Base-by-base conservation (phyloP, 768 basidiomycete species). In the Serpula lacrymans region DNA sequence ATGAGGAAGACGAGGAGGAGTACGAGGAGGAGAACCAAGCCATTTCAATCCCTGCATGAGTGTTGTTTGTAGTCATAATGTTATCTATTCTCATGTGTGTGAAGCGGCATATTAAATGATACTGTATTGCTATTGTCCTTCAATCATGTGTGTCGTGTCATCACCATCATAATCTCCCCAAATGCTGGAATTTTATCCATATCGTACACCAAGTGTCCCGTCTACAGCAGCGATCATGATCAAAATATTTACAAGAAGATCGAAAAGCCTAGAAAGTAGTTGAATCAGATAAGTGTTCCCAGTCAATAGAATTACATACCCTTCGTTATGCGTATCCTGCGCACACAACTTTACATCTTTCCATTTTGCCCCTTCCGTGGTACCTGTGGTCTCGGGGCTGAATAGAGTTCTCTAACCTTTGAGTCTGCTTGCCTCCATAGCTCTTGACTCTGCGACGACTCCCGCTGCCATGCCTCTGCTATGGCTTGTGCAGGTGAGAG, bases 401-500 rank as follows among this genome's bases (percentile, higher is more conserved):
- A 55, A 54, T 77, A 85, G 37, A 70, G 67, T 51, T 69, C 59
- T 54, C 50, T 69, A 34, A 63, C 58, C 47, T 69, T 73, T 40
- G 73, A 69, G 45, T 75, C 74, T 41, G 71, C 74, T 38, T 76
- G 71, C 42, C 69, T 64, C 84, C 84, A 87, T 47, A 61, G 67
- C 39, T 75, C 72, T 56, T 82, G 73, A 48, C 63, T 77, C 59
- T 82, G 76, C 11, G 57, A 43, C n/a, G 78, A 74, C 60, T 83
- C 79, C 34, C 67, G 63, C 54, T 71, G 75, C 84, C 84, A 86
- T 39, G 78, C 79, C 29, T 80, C 75, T 25, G 78, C 80, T 56
- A 88, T 85, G 21, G 76, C 72, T 47, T 80, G 76, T 4, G 77
- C 75, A 26, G 78, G 77, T 9, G 79, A 70, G 51, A 71, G 47